Evolutionary conservation across 225 moss, liverwort and hornwort species (phyloP).

Genomic region (Thuidium tamariscinum): DNA sequence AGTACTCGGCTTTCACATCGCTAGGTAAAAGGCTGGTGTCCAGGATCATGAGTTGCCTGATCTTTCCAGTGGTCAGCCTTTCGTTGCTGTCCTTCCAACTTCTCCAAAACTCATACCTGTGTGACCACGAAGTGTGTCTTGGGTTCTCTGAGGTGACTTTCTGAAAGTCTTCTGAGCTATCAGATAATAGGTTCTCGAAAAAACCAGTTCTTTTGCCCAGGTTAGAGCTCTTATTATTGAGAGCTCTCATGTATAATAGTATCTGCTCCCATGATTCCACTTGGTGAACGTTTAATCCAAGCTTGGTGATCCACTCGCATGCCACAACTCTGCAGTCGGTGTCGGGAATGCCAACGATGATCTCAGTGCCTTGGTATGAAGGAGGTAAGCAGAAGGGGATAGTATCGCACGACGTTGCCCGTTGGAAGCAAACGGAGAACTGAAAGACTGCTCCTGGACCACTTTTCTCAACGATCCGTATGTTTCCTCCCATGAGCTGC

Average conservation of each 20-base stretch:
- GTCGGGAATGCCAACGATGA: constrained; percentile 68
- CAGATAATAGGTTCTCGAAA: constrained; percentile 2
- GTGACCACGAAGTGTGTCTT: constrained; percentile 6
- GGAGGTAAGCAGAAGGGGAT: constrained; percentile 21
- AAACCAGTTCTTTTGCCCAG: constrained; percentile 1
- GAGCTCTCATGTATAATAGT: constrained; percentile 35
- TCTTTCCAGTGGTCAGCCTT: constrained; percentile 5
- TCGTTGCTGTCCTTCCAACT: constrained; percentile 38
- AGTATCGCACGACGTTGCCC: constrained; percentile 3
- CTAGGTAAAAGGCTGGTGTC: constrained; percentile 35
- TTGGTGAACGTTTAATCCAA: constrained; percentile 44
- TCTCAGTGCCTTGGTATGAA: constrained; percentile 32
- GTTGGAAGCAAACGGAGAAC: constrained; percentile 54
- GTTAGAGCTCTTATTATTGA: constrained; percentile 1
- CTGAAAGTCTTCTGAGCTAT: neutral
- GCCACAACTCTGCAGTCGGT: constrained; percentile 52
- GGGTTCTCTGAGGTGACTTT: neutral
- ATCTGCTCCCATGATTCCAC: constrained; percentile 65
- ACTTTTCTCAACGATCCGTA: constrained; percentile 54
- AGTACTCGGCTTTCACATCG: constrained; percentile 13
- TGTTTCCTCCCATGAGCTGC: constrained; percentile 68
- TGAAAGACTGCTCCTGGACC: constrained; percentile 61
- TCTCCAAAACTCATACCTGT: constrained; percentile 37
- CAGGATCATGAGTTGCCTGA: constrained; percentile 36
- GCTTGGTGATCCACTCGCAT: constrained; percentile 52